Evolutionary conservation across 164 flowering plant species (phyloP), one percentile per base, ranked within the genome.

Genomic region (Piper longum): DNA sequence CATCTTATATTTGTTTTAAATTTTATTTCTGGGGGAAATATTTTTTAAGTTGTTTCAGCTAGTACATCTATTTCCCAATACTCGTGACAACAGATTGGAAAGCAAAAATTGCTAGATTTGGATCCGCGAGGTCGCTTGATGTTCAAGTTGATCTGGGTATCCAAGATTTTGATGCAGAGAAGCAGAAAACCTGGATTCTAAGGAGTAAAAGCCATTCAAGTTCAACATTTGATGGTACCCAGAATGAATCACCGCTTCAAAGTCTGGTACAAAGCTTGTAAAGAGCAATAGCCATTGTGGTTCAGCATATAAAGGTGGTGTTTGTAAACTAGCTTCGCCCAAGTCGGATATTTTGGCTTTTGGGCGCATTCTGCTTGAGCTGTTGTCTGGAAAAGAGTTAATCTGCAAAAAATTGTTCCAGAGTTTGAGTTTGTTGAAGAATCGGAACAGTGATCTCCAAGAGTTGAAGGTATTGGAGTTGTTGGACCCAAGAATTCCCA

Each of bases 341-440:
- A 82, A 81, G 75, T 75, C 73, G 7, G 91, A 85, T 67, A 71
- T 85, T 16, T 83, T 77, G 68, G 81, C 86, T 41, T 81, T 83
- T 65, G 95, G 91, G 57, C 72, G 82, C 40, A 75, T 85, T 40
- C 51, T 85, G 77, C 79, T 87, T 43, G 91, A 87, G 82, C 68
- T 88, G 7, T 64, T 85, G n/a, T 81, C 85, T 3, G 82, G 74
- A 17, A 77, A 72, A 76, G 81, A 80, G 61, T 77, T 71, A 26
- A 18, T 19, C 19, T 73, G 70, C 8, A 78, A 64, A 16, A 18
- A 16, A 18, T 14, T 55, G 54, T 60, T 83, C 54, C 75, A 67
- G 66, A 81, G 80, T 1, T 73, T 67, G 3, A 71, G 75, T 14
- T 66, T 62, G 57, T 66, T 73, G 45, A 65, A 79, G 64, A 64